Evolutionary conservation across 1,284 basidiomycete genomes (phyloP), one percentile per base, ranked within the genome.

Genomic region (Mycena sp.): DNA sequence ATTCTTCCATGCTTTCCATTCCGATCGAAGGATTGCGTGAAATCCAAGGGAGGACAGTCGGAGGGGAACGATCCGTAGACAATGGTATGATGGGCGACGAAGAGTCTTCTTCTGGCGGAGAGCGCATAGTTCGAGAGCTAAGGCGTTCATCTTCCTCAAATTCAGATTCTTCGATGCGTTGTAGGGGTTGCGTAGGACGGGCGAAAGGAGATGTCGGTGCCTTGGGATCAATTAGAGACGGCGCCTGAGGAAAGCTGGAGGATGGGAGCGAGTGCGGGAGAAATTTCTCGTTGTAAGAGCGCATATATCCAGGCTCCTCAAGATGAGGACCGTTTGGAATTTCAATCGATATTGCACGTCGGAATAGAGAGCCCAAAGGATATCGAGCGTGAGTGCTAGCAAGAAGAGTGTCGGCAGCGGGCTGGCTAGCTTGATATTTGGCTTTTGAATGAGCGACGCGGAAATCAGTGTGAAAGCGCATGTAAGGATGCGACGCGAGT

Each of bases 401-500:
- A 26, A 21, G 44, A 46, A 26, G 21, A 25, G 25, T 10, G 23
- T 46, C 16, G 26, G 9, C 17, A 26, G 19, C 12, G 46, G 2
- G 10, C 38, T 57, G 17, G 21, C 26, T 51, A 48, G 37, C 19
- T 26, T 14, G 25, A 29, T 49, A 28, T 26, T 19, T 38, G 19
- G 48, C 26, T 32, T 32, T 23, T 26, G 44, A n/a, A 43, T 7
- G 1, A 26, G 43, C 45, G n/a, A 14, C 21, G 26, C 55, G 55
- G 30, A 58, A 63, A 49, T 63, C 61, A 5, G 61, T 54, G 3
- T 49, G 23, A 38, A 59, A 63, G 16, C 35, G 62, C 45, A 49
- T 64, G n/a, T 64, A 56, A 41, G 62, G 62, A 28, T 37, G 46
- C 28, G 52, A 55, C 21, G 57, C 21, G 10, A 44, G 45, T 17